Evolutionary conservation across 2,329 filamentous ascomycete species (phyloP).

Genomic region (Colletotrichum truncatum): DNA sequence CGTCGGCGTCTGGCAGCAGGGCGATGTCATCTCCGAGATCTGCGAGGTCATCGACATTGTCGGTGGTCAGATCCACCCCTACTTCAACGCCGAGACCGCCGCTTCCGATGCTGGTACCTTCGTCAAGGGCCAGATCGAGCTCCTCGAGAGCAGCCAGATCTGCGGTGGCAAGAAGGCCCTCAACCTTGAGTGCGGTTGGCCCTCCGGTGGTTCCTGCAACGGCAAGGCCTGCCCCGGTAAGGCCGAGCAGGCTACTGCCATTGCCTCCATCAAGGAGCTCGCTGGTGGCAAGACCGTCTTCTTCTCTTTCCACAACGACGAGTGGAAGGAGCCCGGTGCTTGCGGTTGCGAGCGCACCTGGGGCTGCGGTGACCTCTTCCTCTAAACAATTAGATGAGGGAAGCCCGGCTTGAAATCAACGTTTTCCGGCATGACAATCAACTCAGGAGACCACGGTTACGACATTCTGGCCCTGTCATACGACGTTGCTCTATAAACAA

Average conservation of each 20-base stretch:
- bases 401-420: too few relatives aligned
- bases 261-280: slow-evolving; percentile 73
- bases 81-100: slow-evolving; percentile 81
- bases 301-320: slow-evolving; percentile 83
- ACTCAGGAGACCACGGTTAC: neutral
- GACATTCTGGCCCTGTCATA: neutral
- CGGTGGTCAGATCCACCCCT: slow-evolving; percentile 90
- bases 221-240: slow-evolving; percentile 75
- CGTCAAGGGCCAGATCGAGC: slow-evolving; percentile 75
- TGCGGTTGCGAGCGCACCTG: slow-evolving; percentile 84
- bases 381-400: too few relatives aligned
- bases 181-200: slow-evolving; percentile 95
- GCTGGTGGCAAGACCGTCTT: slow-evolving; percentile 78
- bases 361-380: slow-evolving; percentile 69
- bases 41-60: slow-evolving; percentile 82
- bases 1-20: slow-evolving; percentile 77
- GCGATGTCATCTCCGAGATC: slow-evolving; percentile 64
- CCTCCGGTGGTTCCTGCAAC: slow-evolving; percentile 74
- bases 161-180: slow-evolving; percentile 79
- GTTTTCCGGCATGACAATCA: neutral
- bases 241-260: slow-evolving; percentile 75
- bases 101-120: slow-evolving; percentile 79
- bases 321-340: slow-evolving; percentile 79
- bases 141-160: slow-evolving; percentile 66
- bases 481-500: neutral